phyloP scores from a whole-genome alignment of 306 rosid genomes.

The Pyrus pyrifolia region DNA sequence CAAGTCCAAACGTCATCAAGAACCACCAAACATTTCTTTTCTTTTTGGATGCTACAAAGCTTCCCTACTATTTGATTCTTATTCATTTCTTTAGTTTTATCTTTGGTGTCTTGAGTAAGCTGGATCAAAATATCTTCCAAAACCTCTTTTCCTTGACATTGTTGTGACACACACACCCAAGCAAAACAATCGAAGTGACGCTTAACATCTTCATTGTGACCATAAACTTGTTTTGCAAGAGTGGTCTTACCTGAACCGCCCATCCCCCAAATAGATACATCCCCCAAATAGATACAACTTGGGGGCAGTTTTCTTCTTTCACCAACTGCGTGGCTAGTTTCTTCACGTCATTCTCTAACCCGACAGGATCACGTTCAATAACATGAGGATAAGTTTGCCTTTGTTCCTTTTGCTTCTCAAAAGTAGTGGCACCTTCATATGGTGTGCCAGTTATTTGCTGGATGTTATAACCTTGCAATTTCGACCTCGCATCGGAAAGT shows the following conservation, averaged over 20 bases:
- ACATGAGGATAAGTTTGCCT: slow-evolving; percentile 15
- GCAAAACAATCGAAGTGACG: no score
- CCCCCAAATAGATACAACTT: slow-evolving; percentile 2
- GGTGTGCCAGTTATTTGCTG: no score
- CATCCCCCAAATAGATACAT: no score
- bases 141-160: no score
- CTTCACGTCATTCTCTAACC: background rate
- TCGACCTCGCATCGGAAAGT: slow-evolving; percentile 27
- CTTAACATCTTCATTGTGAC: background rate
- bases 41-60: no score
- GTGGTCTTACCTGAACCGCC: slow-evolving; percentile 11
- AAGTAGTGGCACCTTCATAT: background rate
- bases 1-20: no score
- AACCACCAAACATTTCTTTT: no score
- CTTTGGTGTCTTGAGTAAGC: no score
- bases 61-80: no score
- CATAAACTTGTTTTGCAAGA: slow-evolving; percentile 7
- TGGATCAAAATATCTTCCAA: no score
- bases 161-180: no score
- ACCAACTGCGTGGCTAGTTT: background rate
- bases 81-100: no score
- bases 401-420: background rate
- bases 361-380: background rate
- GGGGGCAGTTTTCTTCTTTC: background rate
- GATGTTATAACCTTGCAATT: slow-evolving; percentile 27